Percentiles rank a stretch among this genome's conserved stretches.
phyloP scores from a whole-genome alignment of 2,329 filamentous ascomycete genomes.

The Aspergillus sp. region DNA sequence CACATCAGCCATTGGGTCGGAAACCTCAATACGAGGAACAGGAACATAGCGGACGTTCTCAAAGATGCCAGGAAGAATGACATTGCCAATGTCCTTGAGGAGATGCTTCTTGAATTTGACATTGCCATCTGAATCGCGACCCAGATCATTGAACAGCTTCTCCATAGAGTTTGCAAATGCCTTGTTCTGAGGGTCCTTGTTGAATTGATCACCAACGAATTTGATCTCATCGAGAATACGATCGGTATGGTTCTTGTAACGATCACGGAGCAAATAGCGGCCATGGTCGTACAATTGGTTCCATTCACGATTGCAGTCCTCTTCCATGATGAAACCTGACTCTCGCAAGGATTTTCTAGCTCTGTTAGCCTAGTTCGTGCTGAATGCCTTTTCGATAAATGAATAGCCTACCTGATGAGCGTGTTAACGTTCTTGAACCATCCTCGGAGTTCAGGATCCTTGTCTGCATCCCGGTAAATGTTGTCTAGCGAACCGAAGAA shows the following conservation, averaged over 20 bases:
- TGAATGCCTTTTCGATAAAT: not conserved
- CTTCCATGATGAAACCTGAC: constrained; percentile 85
- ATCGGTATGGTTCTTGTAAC: constrained; percentile 81
- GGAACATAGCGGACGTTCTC: constrained; percentile 86
- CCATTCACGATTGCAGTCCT: constrained; percentile 75
- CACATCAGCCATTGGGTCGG: constrained; percentile 76
- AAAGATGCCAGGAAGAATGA: constrained; percentile 78
- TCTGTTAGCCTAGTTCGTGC: constrained; percentile 4
- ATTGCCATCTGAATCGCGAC: constrained; percentile 79
- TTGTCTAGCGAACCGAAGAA: constrained; percentile 78
- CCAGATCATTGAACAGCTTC: constrained; percentile 87
- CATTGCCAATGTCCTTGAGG: constrained; percentile 78
- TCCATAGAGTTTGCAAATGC: constrained; percentile 69
- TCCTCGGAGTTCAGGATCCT: constrained; percentile 75
- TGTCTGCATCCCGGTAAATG: constrained; percentile 82
- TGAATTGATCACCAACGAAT: constrained; percentile 84
- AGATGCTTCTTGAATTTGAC: constrained; percentile 88
- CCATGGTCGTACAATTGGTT: constrained; percentile 80
- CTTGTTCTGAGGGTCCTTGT: constrained; percentile 81
- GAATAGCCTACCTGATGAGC: constrained; percentile 56
- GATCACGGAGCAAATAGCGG: constrained; percentile 78
- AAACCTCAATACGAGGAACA: constrained; percentile 89
- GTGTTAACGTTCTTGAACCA: constrained; percentile 80
- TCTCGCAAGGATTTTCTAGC: constrained; percentile 70
- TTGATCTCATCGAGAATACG: constrained; percentile 84